Evolutionary conservation across 768 basidiomycete genomes (phyloP), one percentile per base, ranked within the genome.

Genomic region (Nidula microcarpa): DNA sequence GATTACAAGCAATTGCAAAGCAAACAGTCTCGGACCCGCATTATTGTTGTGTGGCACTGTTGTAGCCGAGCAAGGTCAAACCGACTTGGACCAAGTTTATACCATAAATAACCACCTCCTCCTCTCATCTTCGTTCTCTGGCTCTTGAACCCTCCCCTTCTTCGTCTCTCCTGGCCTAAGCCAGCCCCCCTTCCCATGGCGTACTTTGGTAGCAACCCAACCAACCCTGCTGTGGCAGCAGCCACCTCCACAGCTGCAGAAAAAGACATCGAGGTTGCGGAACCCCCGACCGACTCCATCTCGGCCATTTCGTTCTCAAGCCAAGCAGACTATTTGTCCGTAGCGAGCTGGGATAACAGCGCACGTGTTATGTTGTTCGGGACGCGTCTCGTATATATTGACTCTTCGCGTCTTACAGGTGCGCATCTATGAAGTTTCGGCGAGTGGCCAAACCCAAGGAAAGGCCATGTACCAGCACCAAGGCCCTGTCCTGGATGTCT

Each of bases 281-380:
- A 94, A 53, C 87, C 91, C 0, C 93, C 93, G 3, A 65, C 82
- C 7, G 96, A 98, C 65, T 92, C 91, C 10, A 90, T 96, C 55
- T 95, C 93, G 2, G 82, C 85, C 2, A 68, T 98, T 49, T 71
- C 88, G 1, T 98, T 95, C 72, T 94, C 91, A 0, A 82, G 88
- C 5, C 86, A 83, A 14, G 89, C 89, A 7, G 92, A 96, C 64
- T 90, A 91, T 64, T 79, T 98, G 23, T 94, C 95, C 7, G 94
- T 95, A 10, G 94, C 85, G 51, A 89, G 87, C 60, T 98, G 96
- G 96, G 90, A 91, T 64, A 94, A 93, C 65, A 91, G 91, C 69
- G 94, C 94, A 59, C 43, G 83, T 69, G 11, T 30, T 44, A 10
- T 11, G 14, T 50, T 11, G 13, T 9, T 11, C 18, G 18, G 32